Evolutionary conservation across 441 rosid genomes (phyloP).

Genomic region (Bruguiera hainesii): DNA sequence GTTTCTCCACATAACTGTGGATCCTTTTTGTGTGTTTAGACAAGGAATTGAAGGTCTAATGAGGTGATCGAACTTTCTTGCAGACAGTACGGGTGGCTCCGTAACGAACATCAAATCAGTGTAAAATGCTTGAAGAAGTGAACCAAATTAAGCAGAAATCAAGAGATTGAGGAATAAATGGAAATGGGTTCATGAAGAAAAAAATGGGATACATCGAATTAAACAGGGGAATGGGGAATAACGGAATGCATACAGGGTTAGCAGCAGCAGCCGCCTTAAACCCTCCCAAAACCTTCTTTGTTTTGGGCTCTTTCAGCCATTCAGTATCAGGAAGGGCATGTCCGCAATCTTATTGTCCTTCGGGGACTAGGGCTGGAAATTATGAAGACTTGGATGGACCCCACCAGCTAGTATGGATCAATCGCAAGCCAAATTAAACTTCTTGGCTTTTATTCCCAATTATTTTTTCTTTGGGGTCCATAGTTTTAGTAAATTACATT

Average conservation of each 20-base stretch:
- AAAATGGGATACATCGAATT: not conserved
- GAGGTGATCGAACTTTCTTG: slow-evolving; percentile 33
- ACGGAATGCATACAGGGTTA: no score
- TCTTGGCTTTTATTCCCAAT: no score
- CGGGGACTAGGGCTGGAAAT: no score
- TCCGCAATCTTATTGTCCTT: no score
- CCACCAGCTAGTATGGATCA: no score
- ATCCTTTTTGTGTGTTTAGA: slow-evolving; percentile 25
- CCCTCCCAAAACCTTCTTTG: slow-evolving; percentile 67
- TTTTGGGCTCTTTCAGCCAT: no score
- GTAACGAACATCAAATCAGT: slow-evolving; percentile 56
- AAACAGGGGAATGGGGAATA: not conserved
- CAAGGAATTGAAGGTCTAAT: slow-evolving; percentile 21
- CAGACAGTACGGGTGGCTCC: slow-evolving; percentile 30
- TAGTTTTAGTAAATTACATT: no score
- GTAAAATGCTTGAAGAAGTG: not conserved
- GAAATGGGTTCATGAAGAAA: slow-evolving; percentile 20
- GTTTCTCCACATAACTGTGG: slow-evolving; percentile 85
- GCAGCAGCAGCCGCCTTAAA: slow-evolving; percentile 49
- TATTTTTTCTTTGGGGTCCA: no score
- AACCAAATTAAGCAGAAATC: slow-evolving; percentile 6
- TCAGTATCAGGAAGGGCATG: no score
- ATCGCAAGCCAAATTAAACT: no score
- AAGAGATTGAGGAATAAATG: slow-evolving; percentile 14
- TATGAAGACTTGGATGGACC: no score